Base-by-base conservation (phyloP, 352 stramenopile genomes). In the Phytophthora pinifolia region DNA sequence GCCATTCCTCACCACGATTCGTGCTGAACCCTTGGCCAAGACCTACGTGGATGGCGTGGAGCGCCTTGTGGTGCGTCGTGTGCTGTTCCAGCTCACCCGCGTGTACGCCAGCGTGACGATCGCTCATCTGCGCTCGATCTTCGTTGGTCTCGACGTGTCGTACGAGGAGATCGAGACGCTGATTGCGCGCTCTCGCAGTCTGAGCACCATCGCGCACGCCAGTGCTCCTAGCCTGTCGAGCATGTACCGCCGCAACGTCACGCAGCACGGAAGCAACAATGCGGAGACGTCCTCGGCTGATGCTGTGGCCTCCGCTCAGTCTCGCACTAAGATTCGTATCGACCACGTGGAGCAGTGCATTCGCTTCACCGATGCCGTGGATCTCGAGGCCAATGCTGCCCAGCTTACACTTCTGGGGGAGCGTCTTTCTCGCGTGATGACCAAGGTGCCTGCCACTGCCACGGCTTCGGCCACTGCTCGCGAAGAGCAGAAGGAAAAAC, bases 41-140 rank as follows among this genome's bases (percentile, higher is more conserved):
- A 45, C 76, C 55, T 79, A 97, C 57, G 65, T 72, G 0, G 65
- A 75, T 60, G 72, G 67, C 25, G 67, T 92, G 1, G 79, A 89
- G 66, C 72, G 79, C 30, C 78, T 89, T 41, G 58, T 88, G 6
- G 77, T 93, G 62, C 84, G 78, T 45, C 81, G 79, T 30, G 82
- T 94, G 51, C 76, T 94, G 33, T 90, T 86, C 55, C 80, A 94
- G 73, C 79, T 95, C 35, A 94, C 81, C 17, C 78, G 79, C 47
- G 81, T 95, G 36, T 96, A 96, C 70, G 83, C 87, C 50, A 94
- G 78, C 20, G 87, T 96, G 29, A 94, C 83, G 4, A 87, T 96
- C 20, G 68, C 70, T 43, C 88, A 94, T 60, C 62, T 95, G 38
- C 70, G 83, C 31, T 88, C 75, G 46, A 97, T 99, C 67, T 94